A percentile compares a stretch with the other conserved stretches of the same genome.
phyloP scores from a whole-genome alignment of 2,329 filamentous ascomycete genomes.

The Monosporascus sp. region DNA sequence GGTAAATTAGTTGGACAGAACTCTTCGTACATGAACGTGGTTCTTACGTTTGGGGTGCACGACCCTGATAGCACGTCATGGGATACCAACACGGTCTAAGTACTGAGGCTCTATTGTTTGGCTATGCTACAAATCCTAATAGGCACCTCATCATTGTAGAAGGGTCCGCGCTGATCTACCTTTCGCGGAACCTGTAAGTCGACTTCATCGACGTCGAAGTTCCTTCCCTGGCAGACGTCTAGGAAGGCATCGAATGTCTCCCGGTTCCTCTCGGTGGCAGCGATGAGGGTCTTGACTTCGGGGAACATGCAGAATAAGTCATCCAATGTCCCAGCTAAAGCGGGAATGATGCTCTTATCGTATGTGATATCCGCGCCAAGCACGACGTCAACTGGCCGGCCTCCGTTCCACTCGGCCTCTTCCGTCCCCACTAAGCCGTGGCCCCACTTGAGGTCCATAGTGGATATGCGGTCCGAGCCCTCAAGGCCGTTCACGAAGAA shows the following conservation, averaged over 20 bases:
- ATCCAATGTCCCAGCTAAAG: slow-evolving; percentile 59
- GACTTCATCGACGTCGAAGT: slow-evolving; percentile 38
- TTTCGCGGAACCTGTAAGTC: slow-evolving; percentile 34
- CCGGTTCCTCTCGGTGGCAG: slow-evolving; percentile 65
- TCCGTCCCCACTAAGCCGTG: slow-evolving; percentile 53
- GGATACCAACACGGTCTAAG: no score
- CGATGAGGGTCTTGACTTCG: slow-evolving; percentile 55
- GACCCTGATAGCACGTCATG: no score
- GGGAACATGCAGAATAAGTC: slow-evolving; percentile 56
- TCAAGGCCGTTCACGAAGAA: slow-evolving; percentile 63
- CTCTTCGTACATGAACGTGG: no score
- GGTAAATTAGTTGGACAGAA: no score
- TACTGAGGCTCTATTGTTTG: slow-evolving; percentile 2
- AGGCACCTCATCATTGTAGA: slow-evolving; percentile 55
- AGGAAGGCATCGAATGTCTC: slow-evolving; percentile 63
- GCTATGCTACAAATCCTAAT: slow-evolving; percentile 51
- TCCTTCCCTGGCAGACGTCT: slow-evolving; percentile 47
- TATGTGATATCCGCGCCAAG: slow-evolving; percentile 78
- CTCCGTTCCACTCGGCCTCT: slow-evolving; percentile 46
- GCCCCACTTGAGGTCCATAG: slow-evolving; percentile 61
- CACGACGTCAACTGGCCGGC: slow-evolving; percentile 53
- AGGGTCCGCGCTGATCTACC: slow-evolving; percentile 52
- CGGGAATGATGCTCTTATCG: slow-evolving; percentile 57
- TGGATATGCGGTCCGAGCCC: slow-evolving; percentile 36
- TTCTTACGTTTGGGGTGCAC: no score